phyloP scores from a whole-genome alignment of 495 filamentous ascomycete species.

The Jackrogersella minutella region DNA sequence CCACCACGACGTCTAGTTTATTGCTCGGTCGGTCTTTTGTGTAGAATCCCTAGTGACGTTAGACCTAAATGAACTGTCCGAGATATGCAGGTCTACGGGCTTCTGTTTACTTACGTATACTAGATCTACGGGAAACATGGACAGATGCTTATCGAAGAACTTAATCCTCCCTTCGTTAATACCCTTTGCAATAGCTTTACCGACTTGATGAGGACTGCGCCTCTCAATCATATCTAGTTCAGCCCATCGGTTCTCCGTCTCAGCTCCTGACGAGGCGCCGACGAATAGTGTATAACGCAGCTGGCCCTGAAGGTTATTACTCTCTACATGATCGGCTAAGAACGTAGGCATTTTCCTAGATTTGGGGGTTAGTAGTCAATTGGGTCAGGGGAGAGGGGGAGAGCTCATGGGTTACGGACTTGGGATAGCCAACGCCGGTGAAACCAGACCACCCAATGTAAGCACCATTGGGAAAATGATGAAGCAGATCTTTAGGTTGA shows the following conservation, averaged over 20 bases:
- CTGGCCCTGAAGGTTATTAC: conserved; percentile 85
- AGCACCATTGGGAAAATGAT: conserved; percentile 80
- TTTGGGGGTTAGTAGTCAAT: conserved; percentile 21
- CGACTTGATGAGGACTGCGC: conserved; percentile 86
- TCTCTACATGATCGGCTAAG: conserved; percentile 88
- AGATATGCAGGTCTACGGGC: neutral
- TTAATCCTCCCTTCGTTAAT: conserved; percentile 90
- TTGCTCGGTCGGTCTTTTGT: conserved; percentile 77
- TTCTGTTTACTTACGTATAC: conserved; percentile 67
- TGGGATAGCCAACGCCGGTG: conserved; percentile 90
- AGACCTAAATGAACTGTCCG: conserved; percentile 16
- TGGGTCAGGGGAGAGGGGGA: neutral
- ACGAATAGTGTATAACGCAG: conserved; percentile 88
- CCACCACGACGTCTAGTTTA: conserved; percentile 82
- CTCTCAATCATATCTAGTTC: conserved; percentile 87
- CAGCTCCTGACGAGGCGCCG: conserved; percentile 85
- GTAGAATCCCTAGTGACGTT: conserved; percentile 71
- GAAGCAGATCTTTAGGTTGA: conserved; percentile 78
- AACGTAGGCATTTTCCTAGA: conserved; percentile 81
- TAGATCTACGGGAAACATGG: conserved; percentile 91
- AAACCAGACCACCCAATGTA: conserved; percentile 93
- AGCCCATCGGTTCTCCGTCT: conserved; percentile 93
- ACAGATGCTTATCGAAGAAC: conserved; percentile 93
- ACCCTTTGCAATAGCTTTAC: conserved; percentile 88
- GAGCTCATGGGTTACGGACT: conserved; percentile 60